A percentile compares a stretch with the other conserved stretches of the same genome.
Evolutionary conservation across 2,329 filamentous ascomycete genomes (phyloP).

Genomic region (Calonectria pauciramosa): DNA sequence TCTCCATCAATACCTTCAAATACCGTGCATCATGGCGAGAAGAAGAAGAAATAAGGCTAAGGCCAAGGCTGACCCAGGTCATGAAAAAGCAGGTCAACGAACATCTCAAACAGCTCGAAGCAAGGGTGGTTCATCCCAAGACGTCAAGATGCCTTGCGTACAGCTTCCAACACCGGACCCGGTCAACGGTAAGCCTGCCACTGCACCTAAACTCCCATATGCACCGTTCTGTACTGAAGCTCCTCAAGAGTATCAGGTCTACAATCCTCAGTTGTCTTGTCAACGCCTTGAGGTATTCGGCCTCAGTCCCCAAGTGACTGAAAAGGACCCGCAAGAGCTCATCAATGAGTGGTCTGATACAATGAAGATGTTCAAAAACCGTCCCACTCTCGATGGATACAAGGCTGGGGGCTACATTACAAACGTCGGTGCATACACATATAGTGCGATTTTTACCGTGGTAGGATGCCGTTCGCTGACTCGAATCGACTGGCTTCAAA

Average conservation of each 20-base stretch:
- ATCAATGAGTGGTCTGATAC: neutral
- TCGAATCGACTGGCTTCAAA: neutral
- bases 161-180: neutral
- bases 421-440: slow-evolving; percentile 16
- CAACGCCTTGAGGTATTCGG: neutral
- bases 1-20: neutral
- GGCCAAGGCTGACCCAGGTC: neutral
- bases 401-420: neutral
- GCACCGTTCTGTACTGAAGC: neutral
- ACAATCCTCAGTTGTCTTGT: slow-evolving; percentile 5
- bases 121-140: neutral
- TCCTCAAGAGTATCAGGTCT: neutral
- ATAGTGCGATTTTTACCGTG: neutral
- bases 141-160: neutral
- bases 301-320: neutral
- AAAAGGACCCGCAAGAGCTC: neutral
- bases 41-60: neutral
- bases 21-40: slow-evolving; percentile 2
- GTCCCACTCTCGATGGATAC: neutral
- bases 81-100: neutral
- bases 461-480: neutral
- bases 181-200: neutral
- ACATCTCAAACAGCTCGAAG: neutral
- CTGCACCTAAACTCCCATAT: no score
- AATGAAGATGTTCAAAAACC: neutral